Evolutionary conservation across 2,329 filamentous ascomycete species (phyloP), one percentile per base, ranked within the genome.

Genomic region (Sarocladiaceae sp.): DNA sequence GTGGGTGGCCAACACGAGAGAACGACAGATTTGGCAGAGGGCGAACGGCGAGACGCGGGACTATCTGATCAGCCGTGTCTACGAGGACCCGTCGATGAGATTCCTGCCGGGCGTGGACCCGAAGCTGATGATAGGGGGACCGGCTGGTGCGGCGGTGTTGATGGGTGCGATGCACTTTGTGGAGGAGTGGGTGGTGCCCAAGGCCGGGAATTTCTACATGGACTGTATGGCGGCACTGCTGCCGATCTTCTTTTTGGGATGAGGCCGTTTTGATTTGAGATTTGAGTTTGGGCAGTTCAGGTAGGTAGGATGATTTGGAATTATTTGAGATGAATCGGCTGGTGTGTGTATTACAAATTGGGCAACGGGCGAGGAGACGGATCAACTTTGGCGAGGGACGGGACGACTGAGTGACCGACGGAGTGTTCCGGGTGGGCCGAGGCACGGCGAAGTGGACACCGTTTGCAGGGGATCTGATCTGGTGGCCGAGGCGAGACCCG

Each of bases 1-100:
- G 3, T 57, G 50, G 34, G n/a, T 54, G 6, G 51, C 53, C 5
- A 34, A 47, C 10, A 43, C 41, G 1, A 31, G 37, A 6, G 58
- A 64, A 44, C 50, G 53, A 41, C 6, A 50, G 3, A 49, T 60
- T 10, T 66, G 62, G 63, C 18, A 55, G 10, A 40, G 47, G 27
- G 61, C 54, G 5, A 65, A 66, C 39, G 51, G 52, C 13, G 24
- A 54, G 27, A 61, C 61, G n/a, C 50, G 55, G 45, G 45, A 37
- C n/a, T 54, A 61, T 24, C 50, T 63, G 48, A 41, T 62, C 15
- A 43, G 34, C 21, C 27, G 51, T 18, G 27, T 50, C 12, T 43
- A 40, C 15, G 45, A 45, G 11, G 45, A 45, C 10, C 33, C 31
- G 2, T 13, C 27, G 3, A 46, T 45, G 20, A 48, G 43, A 42